A percentile compares a stretch with the other conserved stretches of the same genome.
Evolutionary conservation across 129 eudicot genomes (phyloP).

Genomic region (Escallonia herrerae): DNA sequence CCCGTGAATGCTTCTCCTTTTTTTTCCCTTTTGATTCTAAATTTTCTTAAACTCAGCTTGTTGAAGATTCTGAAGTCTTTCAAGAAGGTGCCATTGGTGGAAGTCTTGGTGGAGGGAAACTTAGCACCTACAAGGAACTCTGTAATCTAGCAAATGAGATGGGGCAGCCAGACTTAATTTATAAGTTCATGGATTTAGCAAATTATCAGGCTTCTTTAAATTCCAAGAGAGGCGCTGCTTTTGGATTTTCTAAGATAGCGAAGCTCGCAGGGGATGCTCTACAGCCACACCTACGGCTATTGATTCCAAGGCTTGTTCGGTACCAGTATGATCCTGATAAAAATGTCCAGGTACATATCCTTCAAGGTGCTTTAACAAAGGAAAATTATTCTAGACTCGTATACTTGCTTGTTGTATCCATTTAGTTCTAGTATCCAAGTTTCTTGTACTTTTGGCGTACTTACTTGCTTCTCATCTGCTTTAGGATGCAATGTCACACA

Average conservation of each 20-base stretch:
- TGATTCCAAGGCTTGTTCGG: constrained; percentile 87
- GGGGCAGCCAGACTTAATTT: constrained; percentile 96
- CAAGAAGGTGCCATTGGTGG: constrained; percentile 90
- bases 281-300: constrained; percentile 61
- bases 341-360: constrained; percentile 75
- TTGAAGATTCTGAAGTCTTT: constrained; percentile 90
- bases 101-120: constrained; percentile 83
- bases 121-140: constrained; percentile 94
- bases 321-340: constrained; percentile 98
- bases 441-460: neutral
- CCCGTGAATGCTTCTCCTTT: neutral
- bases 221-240: constrained; percentile 98
- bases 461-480: constrained; percentile 1
- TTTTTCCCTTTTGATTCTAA: constrained; percentile 3
- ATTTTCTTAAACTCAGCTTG: constrained; percentile 45
- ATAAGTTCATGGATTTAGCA: constrained; percentile 96
- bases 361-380: neutral
- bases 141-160: constrained; percentile 95
- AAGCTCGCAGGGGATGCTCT: constrained; percentile 96
- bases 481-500: constrained; percentile 98
- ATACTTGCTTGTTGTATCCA: too few species aligned
- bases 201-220: constrained; percentile 87
- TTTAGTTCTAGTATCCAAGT: neutral
- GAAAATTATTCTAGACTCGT: too few species aligned
- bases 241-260: constrained; percentile 96